Base-by-base conservation (phyloP, 1,284 basidiomycete species). In the Ganoderma boninense region DNA sequence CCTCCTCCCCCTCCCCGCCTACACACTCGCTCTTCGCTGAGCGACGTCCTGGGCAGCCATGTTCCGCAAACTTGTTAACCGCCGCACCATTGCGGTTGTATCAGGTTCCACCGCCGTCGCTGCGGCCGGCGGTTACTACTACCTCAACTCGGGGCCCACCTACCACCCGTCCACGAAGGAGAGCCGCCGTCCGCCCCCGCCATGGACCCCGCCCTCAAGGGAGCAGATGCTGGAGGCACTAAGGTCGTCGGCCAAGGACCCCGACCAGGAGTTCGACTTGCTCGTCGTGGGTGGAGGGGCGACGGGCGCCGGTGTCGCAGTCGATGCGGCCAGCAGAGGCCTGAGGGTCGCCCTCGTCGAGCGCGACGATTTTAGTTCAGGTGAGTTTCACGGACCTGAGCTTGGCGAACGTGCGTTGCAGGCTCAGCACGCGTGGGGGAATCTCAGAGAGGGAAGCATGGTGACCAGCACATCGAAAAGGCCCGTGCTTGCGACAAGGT, bases 321-420 rank as follows among this genome's bases (percentile, higher is more conserved):
- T 99, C 35, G 97, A 99, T 81, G 97, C 97, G 42, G 96, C 94
- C 14, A 95, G 91, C 76, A 86, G 97, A 68, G 97, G 97, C 0
- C 86, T 99, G 71, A 95, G 92, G 79, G 97, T 99, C 26, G 97
- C 96, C 0, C 84, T 98, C 74, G 97, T 99, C 2, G 97, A 99
- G 80, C 85, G 96, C 61, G 95, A 96, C 78, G 97, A 99, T 80
- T 99, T 97, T 77, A 90, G 92, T 75, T 90, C 95, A 26, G 97
- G 95, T 94, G 64, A 70, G 87, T 74, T 23, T 35, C n/a, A 13
- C 43, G 5, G n/a, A 52, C 49, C 20, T 52, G 23, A 10, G 35
- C 23, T 43, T 59, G 7, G 46, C 29, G 67, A 74, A 74, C 70
- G 73, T 74, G 70, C 70, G 70, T 69, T 56, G 26, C n/a, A 3